Percentiles rank a stretch among this genome's conserved stretches.
These are phyloP conservation scores for Boletus bicolor DNA, from an alignment of 768 basidiomycete genomes.

Conservation along the genomic window DNA sequence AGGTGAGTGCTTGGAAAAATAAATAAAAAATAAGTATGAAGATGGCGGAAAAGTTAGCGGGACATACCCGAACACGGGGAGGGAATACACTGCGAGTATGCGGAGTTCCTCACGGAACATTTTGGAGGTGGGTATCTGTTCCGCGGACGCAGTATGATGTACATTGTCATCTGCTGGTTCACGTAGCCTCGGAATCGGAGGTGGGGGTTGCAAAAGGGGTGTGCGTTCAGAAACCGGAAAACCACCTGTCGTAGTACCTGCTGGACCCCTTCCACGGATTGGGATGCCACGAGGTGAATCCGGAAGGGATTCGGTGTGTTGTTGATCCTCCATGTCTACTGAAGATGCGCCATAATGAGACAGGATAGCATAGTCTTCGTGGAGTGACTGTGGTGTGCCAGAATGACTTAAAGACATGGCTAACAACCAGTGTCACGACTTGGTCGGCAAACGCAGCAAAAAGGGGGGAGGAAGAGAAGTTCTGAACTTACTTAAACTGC, in stretches of 20 bases:
- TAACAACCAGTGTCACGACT: neutral
- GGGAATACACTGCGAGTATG: conserved; percentile 58
- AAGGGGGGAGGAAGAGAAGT: no score
- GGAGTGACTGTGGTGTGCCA: conserved; percentile 41
- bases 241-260: neutral
- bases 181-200: conserved; percentile 54
- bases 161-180: conserved; percentile 40
- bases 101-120: conserved; percentile 57
- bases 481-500: no score
- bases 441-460: no score
- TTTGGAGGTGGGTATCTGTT: conserved; percentile 22
- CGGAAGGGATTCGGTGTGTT: conserved; percentile 1
- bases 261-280: conserved; percentile 10
- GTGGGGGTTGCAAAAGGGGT: conserved; percentile 47
- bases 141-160: conserved; percentile 5
- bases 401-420: conserved; percentile 19
- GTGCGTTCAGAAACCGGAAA: conserved; percentile 45
- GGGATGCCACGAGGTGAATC: conserved; percentile 19
- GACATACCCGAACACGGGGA: conserved; percentile 70
- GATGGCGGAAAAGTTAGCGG: neutral
- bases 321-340: conserved; percentile 4
- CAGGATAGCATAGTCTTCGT: conserved; percentile 63
- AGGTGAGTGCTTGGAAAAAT: conserved; percentile 57
- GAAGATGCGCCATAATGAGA: conserved; percentile 45
- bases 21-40: neutral